These are phyloP conservation scores for Lachancea sp. DNA, from an alignment of 805 yeast genomes.

Conservation along the genomic window DNA sequence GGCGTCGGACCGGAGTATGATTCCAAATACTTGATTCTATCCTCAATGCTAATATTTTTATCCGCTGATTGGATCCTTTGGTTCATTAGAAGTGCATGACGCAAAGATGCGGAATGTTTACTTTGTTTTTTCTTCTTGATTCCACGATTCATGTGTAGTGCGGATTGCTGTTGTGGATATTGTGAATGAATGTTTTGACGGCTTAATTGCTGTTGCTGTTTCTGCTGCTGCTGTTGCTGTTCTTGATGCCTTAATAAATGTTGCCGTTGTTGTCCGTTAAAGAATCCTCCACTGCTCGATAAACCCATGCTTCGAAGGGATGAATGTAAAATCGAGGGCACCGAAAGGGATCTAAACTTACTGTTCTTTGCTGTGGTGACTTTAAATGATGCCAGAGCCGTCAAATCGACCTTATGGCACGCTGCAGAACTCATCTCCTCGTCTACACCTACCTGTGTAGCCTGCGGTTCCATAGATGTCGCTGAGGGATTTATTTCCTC, in stretches of 20 bases:
- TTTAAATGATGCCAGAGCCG: constrained; percentile 7
- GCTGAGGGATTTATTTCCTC: neutral
- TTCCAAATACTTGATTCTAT: constrained; percentile 21
- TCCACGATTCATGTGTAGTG: constrained; percentile 8
- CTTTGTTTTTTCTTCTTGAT: constrained; percentile 9
- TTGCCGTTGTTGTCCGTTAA: constrained; percentile 4
- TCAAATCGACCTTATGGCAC: constrained; percentile 13
- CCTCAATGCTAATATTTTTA: constrained; percentile 21
- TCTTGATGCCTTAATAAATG: neutral
- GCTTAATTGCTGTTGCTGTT: constrained; percentile 8
- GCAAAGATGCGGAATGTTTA: constrained; percentile 9
- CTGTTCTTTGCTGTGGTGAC: constrained; percentile 12
- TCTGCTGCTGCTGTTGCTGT: constrained; percentile 4
- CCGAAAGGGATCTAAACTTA: constrained; percentile 30
- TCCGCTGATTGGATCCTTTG: constrained; percentile 13
- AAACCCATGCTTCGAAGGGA: constrained; percentile 22
- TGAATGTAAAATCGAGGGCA: constrained; percentile 32
- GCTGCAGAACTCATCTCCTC: constrained; percentile 14
- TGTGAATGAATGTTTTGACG: constrained; percentile 11
- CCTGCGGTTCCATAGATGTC: neutral
- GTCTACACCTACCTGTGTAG: neutral
- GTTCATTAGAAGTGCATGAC: constrained; percentile 18
- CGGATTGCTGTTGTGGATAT: constrained; percentile 13
- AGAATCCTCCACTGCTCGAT: constrained; percentile 5
- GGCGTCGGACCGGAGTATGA: constrained; percentile 36